These are phyloP conservation scores for Alternaria tenuissima DNA, from an alignment of 2,329 filamentous ascomycete genomes.

Conservation along the genomic window DNA sequence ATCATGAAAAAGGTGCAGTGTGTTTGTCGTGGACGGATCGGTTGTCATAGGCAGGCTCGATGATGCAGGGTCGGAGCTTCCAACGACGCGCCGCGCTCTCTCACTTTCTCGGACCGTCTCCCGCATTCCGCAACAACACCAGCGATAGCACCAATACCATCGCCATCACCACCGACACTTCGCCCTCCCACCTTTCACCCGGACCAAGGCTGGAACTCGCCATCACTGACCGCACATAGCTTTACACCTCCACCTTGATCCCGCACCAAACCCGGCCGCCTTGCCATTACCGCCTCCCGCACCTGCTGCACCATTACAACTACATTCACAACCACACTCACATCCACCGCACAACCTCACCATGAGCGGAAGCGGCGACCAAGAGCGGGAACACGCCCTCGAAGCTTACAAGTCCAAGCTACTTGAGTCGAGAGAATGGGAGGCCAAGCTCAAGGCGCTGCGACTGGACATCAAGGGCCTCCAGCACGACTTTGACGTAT, in stretches of 20 bases:
- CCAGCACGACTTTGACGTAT: slow-evolving; percentile 93
- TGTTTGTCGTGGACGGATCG: slow-evolving; percentile 4
- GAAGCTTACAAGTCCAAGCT: slow-evolving; percentile 63
- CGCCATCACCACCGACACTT: neutral
- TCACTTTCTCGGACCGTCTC: neutral
- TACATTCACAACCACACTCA: slow-evolving; percentile 3
- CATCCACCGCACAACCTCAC: slow-evolving; percentile 13
- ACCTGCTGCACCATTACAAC: neutral
- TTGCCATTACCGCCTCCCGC: slow-evolving; percentile 1
- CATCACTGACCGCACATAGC: neutral
- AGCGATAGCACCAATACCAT: neutral
- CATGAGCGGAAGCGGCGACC: slow-evolving; percentile 54
- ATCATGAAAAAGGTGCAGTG: neutral
- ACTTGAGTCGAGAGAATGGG: slow-evolving; percentile 97
- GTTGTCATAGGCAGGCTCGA: neutral
- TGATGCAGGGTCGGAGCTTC: neutral
- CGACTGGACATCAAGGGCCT: slow-evolving; percentile 95
- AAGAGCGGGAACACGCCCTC: slow-evolving; percentile 61
- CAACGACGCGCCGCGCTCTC: neutral
- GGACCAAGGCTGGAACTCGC: neutral
- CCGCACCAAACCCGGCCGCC: neutral
- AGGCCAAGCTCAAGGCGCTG: slow-evolving; percentile 93
- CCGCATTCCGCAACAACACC: neutral
- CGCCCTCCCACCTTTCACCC: neutral
- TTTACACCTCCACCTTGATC: neutral